phyloP scores from a whole-genome alignment of 352 stramenopile species.

The Pythium insidiosum region DNA sequence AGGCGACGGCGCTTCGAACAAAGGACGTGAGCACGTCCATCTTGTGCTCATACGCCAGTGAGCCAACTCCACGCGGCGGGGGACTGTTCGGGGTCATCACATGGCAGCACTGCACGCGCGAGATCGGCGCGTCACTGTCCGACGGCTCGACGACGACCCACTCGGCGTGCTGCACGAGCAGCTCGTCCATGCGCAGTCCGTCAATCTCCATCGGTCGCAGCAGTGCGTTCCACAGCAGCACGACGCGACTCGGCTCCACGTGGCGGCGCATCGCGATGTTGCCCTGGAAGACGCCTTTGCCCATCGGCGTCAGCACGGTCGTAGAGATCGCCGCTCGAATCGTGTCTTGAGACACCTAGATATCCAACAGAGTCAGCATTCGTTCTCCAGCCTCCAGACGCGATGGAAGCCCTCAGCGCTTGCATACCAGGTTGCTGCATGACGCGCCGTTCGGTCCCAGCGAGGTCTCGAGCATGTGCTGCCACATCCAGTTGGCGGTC shows the following conservation, averaged over 20 bases:
- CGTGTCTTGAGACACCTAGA: too few species aligned
- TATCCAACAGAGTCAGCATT: too few species aligned
- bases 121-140: not conserved
- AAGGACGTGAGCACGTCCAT: not conserved
- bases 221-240: not conserved
- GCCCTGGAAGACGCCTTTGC: not conserved
- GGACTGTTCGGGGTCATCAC: not conserved
- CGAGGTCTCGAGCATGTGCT: too few species aligned
- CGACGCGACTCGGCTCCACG: not conserved
- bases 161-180: not conserved
- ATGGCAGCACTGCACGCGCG: not conserved
- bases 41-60: not conserved
- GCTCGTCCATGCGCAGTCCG: not conserved
- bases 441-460: too few species aligned
- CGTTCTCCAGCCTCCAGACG: too few species aligned
- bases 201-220: not conserved
- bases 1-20: not conserved
- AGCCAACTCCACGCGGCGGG: too few species aligned
- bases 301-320: not conserved
- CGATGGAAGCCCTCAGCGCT: too few species aligned
- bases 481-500: too few species aligned
- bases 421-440: too few species aligned
- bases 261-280: slow-evolving; percentile 1
- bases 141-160: not conserved
- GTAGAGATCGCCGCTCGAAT: not conserved